Percentiles rank a stretch among this genome's conserved stretches.
These are phyloP conservation scores for Torulaspora pretoriensis DNA, from an alignment of 1,139 yeast species.

Conservation along the genomic window DNA sequence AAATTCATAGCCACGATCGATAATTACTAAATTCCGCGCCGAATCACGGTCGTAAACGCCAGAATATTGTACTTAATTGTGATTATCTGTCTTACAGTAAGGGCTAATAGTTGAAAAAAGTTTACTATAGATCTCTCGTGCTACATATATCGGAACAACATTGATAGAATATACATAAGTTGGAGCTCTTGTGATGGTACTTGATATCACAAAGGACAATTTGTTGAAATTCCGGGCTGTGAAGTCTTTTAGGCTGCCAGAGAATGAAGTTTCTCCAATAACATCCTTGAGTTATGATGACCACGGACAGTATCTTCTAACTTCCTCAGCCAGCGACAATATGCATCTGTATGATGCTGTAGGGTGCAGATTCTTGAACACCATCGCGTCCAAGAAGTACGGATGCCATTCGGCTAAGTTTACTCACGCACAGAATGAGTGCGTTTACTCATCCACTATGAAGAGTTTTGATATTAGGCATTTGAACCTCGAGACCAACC, in stretches of 20 bases:
- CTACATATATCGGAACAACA: not conserved
- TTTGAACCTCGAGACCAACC: conserved; percentile 71
- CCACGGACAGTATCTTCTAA: conserved; percentile 70
- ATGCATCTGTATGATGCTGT: conserved; percentile 79
- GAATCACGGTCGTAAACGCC: no score
- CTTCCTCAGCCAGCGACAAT: conserved; percentile 78
- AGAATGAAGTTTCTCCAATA: conserved; percentile 52
- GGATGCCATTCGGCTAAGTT: conserved; percentile 87
- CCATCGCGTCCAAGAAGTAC: conserved; percentile 80
- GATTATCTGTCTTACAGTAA: not conserved
- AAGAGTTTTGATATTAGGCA: conserved; percentile 71
- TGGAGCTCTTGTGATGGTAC: conserved; percentile 18
- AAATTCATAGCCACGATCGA: conserved; percentile 7
- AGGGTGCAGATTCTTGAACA: conserved; percentile 57
- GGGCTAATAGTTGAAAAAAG: conserved; percentile 1
- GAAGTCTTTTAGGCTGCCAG: conserved; percentile 51
- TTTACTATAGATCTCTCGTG: not conserved
- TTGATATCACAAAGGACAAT: conserved; percentile 41
- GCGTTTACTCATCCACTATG: conserved; percentile 80
- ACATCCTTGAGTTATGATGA: conserved; percentile 86
- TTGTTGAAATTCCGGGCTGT: conserved; percentile 49
- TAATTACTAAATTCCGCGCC: no score
- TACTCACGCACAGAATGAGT: conserved; percentile 69
- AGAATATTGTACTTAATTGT: not conserved
- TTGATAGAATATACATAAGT: not conserved